Conservation (phyloP, 495 filamentous ascomycete genomes). For the Podospora didyma region DNA sequence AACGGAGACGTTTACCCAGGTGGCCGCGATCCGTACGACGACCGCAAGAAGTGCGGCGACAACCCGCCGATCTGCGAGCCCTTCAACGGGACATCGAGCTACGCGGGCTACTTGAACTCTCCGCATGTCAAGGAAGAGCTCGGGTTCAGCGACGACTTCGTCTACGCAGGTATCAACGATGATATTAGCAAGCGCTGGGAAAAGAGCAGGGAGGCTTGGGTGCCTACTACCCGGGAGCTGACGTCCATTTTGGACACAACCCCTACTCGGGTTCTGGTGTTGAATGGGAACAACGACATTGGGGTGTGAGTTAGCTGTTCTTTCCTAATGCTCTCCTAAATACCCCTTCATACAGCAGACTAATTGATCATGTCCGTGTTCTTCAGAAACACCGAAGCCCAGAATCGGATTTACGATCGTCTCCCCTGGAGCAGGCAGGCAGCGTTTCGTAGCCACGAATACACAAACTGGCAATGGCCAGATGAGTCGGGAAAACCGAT, state of each 20-base stretch:
- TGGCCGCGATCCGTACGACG: conserved; percentile 5
- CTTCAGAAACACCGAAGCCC: conserved; percentile 4
- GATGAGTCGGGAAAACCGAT: neutral
- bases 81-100: neutral
- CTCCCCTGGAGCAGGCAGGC: conserved; percentile 3
- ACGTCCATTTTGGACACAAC: conserved; percentile 1
- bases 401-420: conserved; percentile 4
- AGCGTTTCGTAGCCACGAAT: neutral
- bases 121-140: neutral
- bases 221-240: neutral
- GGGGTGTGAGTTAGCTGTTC: neutral
- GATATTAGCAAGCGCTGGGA: neutral
- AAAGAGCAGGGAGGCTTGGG: neutral
- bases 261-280: conserved; percentile 1
- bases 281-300: conserved; percentile 5
- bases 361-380: neutral
- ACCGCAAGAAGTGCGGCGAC: neutral
- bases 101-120: neutral
- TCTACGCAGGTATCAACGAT: neutral
- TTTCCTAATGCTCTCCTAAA: too few relatives aligned
- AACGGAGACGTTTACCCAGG: neutral
- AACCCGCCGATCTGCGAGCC: conserved; percentile 2
- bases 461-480: neutral
- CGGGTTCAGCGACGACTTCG: neutral
- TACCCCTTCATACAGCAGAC: too few relatives aligned